Conservation (phyloP, 2,329 filamentous ascomycete species). For the Colletotrichum truncatum region DNA sequence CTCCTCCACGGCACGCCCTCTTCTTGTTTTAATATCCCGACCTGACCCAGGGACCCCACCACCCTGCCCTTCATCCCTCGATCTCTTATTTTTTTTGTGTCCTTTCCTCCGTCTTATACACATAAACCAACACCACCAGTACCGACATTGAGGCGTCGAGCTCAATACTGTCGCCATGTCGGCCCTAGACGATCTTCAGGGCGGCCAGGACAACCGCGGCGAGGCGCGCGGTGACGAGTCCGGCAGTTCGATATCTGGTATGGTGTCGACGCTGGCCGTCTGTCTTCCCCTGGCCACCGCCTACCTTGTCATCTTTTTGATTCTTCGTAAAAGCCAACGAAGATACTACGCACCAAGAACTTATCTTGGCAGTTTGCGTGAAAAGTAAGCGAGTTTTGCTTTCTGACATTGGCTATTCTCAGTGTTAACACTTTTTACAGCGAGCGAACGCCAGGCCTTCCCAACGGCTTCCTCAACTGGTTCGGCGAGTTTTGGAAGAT, state of each 20-base stretch:
- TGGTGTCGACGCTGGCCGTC: constrained; percentile 62
- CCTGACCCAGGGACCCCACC: constrained; percentile 20
- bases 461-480: constrained; percentile 70
- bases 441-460: constrained; percentile 66
- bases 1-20: constrained; percentile 8
- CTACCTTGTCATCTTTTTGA: constrained; percentile 55
- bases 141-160: background rate
- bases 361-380: constrained; percentile 56
- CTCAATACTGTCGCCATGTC: constrained; percentile 14
- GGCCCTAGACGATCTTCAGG: background rate
- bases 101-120: background rate
- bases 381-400: constrained; percentile 45
- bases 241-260: constrained; percentile 37
- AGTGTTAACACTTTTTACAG: constrained; percentile 35
- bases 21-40: constrained; percentile 26
- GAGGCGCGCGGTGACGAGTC: background rate
- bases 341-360: constrained; percentile 61
- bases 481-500: constrained; percentile 69
- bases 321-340: constrained; percentile 53
- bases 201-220: constrained; percentile 12
- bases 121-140: background rate
- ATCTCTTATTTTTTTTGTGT: background rate
- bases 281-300: constrained; percentile 54
- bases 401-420: background rate
- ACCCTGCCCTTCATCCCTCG: background rate